phyloP scores from a whole-genome alignment of 139 green algal genomes.

The Pseudopediastrum boryanum region DNA sequence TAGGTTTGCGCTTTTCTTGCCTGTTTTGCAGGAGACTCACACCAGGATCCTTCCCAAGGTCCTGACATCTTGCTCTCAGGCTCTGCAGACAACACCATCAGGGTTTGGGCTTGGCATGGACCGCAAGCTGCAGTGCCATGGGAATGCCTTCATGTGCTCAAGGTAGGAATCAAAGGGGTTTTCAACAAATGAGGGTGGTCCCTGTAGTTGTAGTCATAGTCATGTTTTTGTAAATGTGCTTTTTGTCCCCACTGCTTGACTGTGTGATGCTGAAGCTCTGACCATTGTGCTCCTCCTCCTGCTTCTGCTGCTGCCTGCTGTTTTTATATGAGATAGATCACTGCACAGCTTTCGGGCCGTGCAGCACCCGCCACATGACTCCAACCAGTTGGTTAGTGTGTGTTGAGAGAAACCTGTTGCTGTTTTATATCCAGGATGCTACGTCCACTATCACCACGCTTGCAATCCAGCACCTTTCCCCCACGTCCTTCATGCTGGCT shows the following conservation, averaged over 20 bases:
- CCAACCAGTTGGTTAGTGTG: too few relatives aligned
- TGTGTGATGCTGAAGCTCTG: not conserved
- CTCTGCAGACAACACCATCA: slow-evolving; percentile 59
- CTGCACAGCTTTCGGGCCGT: too few relatives aligned
- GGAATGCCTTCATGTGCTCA: slow-evolving; percentile 37
- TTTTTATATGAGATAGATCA: too few relatives aligned
- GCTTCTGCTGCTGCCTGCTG: not conserved
- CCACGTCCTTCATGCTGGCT: slow-evolving; percentile 50
- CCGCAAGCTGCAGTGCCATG: slow-evolving; percentile 38
- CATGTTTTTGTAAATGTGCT: not conserved
- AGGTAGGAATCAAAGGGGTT: slow-evolving; percentile 21
- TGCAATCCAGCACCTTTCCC: slow-evolving; percentile 34
- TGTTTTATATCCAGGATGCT: slow-evolving; percentile 51
- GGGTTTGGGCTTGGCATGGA: slow-evolving; percentile 59
- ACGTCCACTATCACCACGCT: slow-evolving; percentile 59
- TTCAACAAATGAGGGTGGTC: not conserved
- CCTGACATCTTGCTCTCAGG: slow-evolving; percentile 61
- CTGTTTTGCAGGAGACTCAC: not conserved
- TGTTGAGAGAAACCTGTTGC: too few relatives aligned
- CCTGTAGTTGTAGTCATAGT: not conserved
- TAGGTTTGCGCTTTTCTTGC: not conserved
- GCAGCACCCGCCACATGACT: too few relatives aligned
- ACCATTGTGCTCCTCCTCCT: not conserved
- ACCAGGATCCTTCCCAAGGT: not conserved
- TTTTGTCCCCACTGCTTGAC: not conserved